phyloP scores from a whole-genome alignment of 1,284 basidiomycete species.

The Exobasidium cylindrosporum region DNA sequence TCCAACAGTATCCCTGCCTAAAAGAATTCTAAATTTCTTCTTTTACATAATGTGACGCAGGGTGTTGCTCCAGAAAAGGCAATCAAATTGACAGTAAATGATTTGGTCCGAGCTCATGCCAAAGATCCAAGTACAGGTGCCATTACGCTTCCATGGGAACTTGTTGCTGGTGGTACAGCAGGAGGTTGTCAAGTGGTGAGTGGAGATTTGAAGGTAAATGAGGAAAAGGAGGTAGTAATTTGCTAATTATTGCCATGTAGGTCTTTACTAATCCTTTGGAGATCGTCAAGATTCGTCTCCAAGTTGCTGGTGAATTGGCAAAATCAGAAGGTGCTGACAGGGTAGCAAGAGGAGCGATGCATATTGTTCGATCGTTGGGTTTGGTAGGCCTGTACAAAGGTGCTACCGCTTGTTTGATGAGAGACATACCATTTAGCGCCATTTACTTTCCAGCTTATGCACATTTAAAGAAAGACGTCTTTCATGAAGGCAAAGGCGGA shows the following conservation, averaged over 20 bases:
- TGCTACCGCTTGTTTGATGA: conserved; percentile 74
- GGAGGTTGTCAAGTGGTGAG: conserved; percentile 89
- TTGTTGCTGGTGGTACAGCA: conserved; percentile 85
- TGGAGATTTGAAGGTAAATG: too few species aligned
- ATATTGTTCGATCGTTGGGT: conserved; percentile 89
- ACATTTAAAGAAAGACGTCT: conserved; percentile 77
- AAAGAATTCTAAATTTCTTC: not conserved
- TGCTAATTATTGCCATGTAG: conserved; percentile 58
- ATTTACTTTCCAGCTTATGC: conserved; percentile 61
- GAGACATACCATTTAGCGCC: conserved; percentile 82
- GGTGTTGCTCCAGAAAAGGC: conserved; percentile 98
- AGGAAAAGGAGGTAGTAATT: too few species aligned
- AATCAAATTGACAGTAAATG: conserved; percentile 91
- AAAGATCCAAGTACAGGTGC: conserved; percentile 92
- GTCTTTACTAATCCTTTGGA: conserved; percentile 93
- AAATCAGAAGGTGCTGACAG: conserved; percentile 69
- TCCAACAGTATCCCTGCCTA: not conserved
- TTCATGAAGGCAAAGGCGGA: conserved; percentile 91
- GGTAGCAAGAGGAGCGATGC: conserved; percentile 76
- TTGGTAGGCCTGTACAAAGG: conserved; percentile 89
- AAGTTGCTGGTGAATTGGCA: conserved; percentile 91
- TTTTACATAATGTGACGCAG: not conserved
- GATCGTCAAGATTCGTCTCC: conserved; percentile 84
- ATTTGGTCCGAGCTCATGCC: conserved; percentile 75
- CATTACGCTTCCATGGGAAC: conserved; percentile 80